Conservation (phyloP, 306 rosid genomes). For the Cicer chorassanicum region DNA sequence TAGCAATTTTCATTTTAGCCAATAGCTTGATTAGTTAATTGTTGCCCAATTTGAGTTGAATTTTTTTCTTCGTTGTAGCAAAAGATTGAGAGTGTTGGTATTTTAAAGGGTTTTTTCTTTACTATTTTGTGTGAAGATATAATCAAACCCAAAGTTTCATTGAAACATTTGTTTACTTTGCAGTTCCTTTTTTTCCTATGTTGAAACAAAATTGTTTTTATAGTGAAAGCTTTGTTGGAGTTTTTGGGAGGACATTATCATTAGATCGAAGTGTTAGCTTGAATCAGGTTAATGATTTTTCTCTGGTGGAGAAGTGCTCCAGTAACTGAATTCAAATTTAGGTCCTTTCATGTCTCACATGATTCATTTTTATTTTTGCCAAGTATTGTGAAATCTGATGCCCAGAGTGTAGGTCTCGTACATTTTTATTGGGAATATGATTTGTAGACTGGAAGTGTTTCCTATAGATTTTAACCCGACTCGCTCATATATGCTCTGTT, state of each 20-base stretch:
- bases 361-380: neutral
- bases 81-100: conserved; percentile 63
- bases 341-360: conserved; percentile 19
- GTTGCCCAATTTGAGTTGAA: conserved; percentile 58
- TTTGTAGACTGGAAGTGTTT: neutral
- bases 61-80: conserved; percentile 59
- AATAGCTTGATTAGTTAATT: conserved; percentile 59
- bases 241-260: conserved; percentile 37
- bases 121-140: conserved; percentile 42
- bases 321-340: conserved; percentile 8
- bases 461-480: too few relatives aligned
- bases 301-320: neutral
- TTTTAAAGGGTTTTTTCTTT: conserved; percentile 51
- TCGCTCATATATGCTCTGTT: neutral
- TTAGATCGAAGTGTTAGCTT: conserved; percentile 36
- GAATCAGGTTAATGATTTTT: conserved; percentile 26
- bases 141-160: conserved; percentile 42
- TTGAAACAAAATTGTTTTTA: conserved; percentile 39
- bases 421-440: neutral
- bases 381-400: neutral
- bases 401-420: neutral
- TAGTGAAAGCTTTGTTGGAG: conserved; percentile 40
- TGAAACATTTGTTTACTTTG: conserved; percentile 45
- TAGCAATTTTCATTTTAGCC: conserved; percentile 56
- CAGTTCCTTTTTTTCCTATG: conserved; percentile 40